phyloP scores from a whole-genome alignment of 148 eudicot species.

The Silene conica region DNA sequence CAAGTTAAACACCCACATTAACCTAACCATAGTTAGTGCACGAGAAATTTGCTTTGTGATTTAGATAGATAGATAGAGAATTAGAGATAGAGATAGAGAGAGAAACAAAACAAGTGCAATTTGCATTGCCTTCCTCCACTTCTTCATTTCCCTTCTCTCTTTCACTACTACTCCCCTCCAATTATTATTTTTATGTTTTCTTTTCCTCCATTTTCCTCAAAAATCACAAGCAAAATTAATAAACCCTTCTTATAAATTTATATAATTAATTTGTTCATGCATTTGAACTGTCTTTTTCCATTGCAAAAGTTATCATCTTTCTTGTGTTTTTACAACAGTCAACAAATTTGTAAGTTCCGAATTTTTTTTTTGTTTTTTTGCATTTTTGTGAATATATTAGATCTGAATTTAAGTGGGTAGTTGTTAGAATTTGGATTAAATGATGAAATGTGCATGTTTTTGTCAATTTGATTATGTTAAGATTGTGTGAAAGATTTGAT shows the following conservation, averaged over 20 bases:
- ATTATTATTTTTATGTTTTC: neutral
- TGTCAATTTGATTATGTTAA: constrained; percentile 25
- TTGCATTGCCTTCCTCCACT: neutral
- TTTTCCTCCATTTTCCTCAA: neutral
- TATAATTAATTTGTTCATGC: neutral
- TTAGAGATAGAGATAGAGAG: neutral
- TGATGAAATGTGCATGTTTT: constrained; percentile 13
- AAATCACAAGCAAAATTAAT: neutral
- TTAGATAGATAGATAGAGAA: constrained; percentile 19
- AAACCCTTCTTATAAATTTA: neutral
- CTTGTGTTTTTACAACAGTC: neutral
- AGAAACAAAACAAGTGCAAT: constrained; percentile 6
- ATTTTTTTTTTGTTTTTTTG: constrained; percentile 1
- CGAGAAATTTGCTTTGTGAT: constrained; percentile 32
- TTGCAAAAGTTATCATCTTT: neutral
- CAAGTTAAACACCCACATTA: neutral
- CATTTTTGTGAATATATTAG: constrained; percentile 13
- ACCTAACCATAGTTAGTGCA: constrained; percentile 23
- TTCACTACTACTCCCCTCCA: constrained; percentile 7
- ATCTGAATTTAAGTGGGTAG: constrained; percentile 25
- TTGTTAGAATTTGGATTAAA: constrained; percentile 5
- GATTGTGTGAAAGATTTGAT: constrained; percentile 4
- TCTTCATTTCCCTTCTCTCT: neutral
- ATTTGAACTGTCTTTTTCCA: constrained; percentile 10
- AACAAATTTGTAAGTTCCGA: neutral